Evolutionary conservation across 441 rosid genomes (phyloP).

Genomic region (Bruguiera hainesii): DNA sequence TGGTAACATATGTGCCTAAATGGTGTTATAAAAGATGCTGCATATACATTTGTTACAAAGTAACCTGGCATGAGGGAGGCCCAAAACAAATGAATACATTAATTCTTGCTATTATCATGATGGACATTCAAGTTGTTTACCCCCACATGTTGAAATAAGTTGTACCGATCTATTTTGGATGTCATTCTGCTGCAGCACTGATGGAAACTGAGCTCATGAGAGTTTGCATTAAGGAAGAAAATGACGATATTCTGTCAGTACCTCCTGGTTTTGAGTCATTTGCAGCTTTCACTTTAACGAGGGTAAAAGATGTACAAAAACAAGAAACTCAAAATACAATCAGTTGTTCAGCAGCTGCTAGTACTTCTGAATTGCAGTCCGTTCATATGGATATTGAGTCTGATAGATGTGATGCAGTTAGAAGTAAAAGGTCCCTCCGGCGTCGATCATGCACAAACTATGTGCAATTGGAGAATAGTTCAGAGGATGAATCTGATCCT

Average conservation of each 20-base stretch:
- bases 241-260: conserved; percentile 76
- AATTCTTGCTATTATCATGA: not conserved
- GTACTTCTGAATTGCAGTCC: conserved; percentile 41
- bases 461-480: conserved; percentile 37
- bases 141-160: not conserved
- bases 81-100: not conserved
- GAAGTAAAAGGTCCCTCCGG: conserved; percentile 49
- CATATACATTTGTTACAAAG: not conserved
- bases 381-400: conserved; percentile 46
- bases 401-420: conserved; percentile 31
- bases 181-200: conserved; percentile 31
- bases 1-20: not conserved
- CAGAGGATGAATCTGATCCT: conserved; percentile 49
- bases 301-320: conserved; percentile 38
- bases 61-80: not conserved
- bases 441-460: conserved; percentile 69
- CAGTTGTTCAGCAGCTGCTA: conserved; percentile 39
- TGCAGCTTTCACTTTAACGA: conserved; percentile 65
- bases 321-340: conserved; percentile 30
- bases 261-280: conserved; percentile 98
- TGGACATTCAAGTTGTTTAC: conserved; percentile 2
- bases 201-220: conserved; percentile 97
- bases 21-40: not conserved
- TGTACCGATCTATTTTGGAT: not conserved
- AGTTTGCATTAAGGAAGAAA: conserved; percentile 78